phyloP scores from a whole-genome alignment of 768 basidiomycete genomes.

The Erythrobasidium yunnanense region DNA sequence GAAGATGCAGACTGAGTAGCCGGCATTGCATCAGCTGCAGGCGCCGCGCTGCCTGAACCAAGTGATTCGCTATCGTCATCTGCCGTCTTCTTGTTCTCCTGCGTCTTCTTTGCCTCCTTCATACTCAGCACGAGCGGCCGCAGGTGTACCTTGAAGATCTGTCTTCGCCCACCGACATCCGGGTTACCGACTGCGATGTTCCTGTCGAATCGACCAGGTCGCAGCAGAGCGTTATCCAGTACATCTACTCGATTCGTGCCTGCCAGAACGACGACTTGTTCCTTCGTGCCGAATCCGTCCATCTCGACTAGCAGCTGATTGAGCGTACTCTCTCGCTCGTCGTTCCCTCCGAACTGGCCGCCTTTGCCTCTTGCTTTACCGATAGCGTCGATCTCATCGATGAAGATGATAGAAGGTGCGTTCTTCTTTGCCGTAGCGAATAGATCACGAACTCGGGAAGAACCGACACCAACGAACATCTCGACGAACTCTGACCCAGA shows the following conservation, averaged over 20 bases:
- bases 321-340: conserved; percentile 92
- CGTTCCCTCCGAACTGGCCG: conserved; percentile 79
- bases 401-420: conserved; percentile 95
- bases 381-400: conserved; percentile 99
- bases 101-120: conserved; percentile 1
- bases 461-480: conserved; percentile 99
- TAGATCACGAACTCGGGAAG: conserved; percentile 89
- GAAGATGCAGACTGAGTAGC: background rate
- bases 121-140: conserved; percentile 34
- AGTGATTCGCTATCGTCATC: background rate
- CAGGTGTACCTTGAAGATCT: conserved; percentile 89
- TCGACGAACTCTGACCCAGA: conserved; percentile 99
- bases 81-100: background rate
- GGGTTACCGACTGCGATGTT: conserved; percentile 92
- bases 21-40: conserved; percentile 1
- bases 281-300: conserved; percentile 97
- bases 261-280: conserved; percentile 89
- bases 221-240: conserved; percentile 85
- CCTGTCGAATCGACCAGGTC: conserved; percentile 93
- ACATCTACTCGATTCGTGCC: conserved; percentile 97
- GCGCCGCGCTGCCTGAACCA: conserved; percentile 1
- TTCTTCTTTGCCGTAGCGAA: conserved; percentile 96
- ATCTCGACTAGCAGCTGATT: conserved; percentile 98
- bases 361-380: conserved; percentile 78
- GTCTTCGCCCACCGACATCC: conserved; percentile 82